Conservation (phyloP, 148 eudicot species). For the Camellia lanceoleosa region DNA sequence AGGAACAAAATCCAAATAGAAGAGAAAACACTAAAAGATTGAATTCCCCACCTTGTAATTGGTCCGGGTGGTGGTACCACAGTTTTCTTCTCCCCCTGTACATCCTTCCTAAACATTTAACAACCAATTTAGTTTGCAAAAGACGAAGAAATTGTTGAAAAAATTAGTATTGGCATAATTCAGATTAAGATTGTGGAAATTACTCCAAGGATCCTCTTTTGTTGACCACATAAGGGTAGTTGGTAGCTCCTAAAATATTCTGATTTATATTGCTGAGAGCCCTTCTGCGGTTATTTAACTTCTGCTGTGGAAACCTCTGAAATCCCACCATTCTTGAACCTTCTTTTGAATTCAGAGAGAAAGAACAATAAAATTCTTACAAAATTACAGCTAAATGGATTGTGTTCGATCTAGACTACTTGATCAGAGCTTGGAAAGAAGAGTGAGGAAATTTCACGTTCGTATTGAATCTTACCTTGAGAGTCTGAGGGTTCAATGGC, state of each 20-base stretch:
- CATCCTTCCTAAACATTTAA: neutral
- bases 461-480: neutral
- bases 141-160: neutral
- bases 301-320: neutral
- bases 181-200: slow-evolving; percentile 1
- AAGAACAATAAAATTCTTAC: neutral
- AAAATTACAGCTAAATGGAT: neutral
- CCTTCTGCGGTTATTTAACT: neutral
- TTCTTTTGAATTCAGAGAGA: neutral
- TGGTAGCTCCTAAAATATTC: neutral
- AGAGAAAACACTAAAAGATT: neutral
- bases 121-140: neutral
- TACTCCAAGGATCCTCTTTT: slow-evolving; percentile 13
- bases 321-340: neutral
- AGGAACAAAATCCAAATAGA: neutral
- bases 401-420: neutral
- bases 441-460: too few relatives aligned
- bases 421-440: too few relatives aligned
- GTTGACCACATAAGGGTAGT: neutral
- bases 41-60: neutral
- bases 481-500: neutral
- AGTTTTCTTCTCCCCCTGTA: neutral
- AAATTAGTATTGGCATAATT: neutral
- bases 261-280: slow-evolving; percentile 7
- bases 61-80: neutral